Conservation (phyloP, 495 filamentous ascomycete species). For the Xylaria castorea region DNA sequence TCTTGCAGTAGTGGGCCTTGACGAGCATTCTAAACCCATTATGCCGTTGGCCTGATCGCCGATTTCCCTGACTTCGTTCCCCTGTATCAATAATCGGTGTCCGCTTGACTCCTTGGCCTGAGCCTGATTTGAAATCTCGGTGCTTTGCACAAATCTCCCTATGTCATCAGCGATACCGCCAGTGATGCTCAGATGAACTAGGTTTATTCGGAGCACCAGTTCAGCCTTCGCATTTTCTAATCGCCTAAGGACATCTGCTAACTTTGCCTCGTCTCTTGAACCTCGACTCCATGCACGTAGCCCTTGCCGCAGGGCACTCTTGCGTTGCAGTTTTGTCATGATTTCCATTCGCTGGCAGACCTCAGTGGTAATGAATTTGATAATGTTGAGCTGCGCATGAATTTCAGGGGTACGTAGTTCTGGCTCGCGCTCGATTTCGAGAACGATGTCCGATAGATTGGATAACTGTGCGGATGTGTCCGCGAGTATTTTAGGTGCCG, state of each 20-base stretch:
- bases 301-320: neutral
- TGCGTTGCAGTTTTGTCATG: neutral
- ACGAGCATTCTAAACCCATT: neutral
- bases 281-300: neutral
- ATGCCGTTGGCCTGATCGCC: neutral
- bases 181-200: neutral
- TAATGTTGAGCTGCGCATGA: neutral
- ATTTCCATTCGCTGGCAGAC: neutral
- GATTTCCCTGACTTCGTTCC: neutral
- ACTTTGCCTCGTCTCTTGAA: neutral
- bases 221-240: slow-evolving; percentile 1
- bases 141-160: neutral
- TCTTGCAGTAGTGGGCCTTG: neutral
- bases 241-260: neutral
- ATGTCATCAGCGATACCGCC: neutral
- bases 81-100: slow-evolving; percentile 1
- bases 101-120: neutral
- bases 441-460: neutral
- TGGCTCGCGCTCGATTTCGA: neutral
- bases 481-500: neutral
- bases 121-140: neutral
- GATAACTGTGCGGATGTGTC: neutral
- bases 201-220: neutral
- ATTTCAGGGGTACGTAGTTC: neutral
- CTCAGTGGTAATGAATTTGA: neutral